Conservation (phyloP, 495 filamentous ascomycete species). For the Xylaria longipes region DNA sequence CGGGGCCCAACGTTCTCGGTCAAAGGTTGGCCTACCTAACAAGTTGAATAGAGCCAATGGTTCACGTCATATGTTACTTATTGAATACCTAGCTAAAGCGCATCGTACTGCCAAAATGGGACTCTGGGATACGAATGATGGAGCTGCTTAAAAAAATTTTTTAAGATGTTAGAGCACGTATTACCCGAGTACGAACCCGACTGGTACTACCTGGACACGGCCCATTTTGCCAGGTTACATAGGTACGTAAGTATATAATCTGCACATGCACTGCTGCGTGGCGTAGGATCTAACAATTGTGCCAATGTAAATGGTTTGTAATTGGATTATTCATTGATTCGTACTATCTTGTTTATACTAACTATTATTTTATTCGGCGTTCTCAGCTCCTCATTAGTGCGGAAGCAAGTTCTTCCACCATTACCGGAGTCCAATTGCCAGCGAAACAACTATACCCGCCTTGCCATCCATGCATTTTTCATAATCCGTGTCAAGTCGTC, state of each 20-base stretch:
- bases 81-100: neutral
- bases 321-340: constrained; percentile 11
- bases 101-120: neutral
- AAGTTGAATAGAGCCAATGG: neutral
- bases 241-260: neutral
- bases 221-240: neutral
- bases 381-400: constrained; percentile 3
- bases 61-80: neutral
- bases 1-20: neutral
- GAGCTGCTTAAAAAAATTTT: neutral
- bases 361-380: constrained; percentile 1
- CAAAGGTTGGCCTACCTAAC: neutral
- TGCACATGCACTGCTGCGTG: neutral
- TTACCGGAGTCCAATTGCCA: constrained; percentile 5
- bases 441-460: neutral
- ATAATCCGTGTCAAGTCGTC: neutral
- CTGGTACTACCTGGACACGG: neutral
- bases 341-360: neutral
- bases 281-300: neutral
- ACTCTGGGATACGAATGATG: neutral
- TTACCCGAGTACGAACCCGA: constrained; percentile 7
- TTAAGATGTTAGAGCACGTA: neutral
- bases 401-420: neutral
- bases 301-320: neutral
- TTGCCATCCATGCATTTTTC: neutral